Percentiles rank a stretch among this genome's conserved stretches.
Evolutionary conservation across 1,284 basidiomycete species (phyloP).

Genomic region (Ustilago nuda): DNA sequence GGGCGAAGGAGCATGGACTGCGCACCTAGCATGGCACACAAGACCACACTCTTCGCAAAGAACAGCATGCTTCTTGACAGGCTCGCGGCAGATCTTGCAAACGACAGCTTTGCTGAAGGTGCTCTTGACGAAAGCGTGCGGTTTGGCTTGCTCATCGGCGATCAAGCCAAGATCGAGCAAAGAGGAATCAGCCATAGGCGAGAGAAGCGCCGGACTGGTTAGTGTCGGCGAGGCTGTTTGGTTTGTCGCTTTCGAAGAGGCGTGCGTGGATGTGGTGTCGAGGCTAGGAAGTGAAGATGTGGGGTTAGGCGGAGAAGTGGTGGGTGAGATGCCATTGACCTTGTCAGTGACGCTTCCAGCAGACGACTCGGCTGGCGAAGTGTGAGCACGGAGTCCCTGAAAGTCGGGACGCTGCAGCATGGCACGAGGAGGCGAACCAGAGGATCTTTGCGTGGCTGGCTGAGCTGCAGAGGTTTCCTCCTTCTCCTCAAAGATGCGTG

Average conservation of each 20-base stretch:
- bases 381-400: slow-evolving; percentile 34
- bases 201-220: slow-evolving; percentile 17
- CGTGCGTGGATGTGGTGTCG: slow-evolving; percentile 12
- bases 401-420: slow-evolving; percentile 31
- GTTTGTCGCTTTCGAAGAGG: slow-evolving; percentile 6
- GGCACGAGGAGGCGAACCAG: slow-evolving; percentile 44
- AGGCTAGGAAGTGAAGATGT: slow-evolving; percentile 17
- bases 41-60: slow-evolving; percentile 89
- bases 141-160: slow-evolving; percentile 49
- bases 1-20: slow-evolving; percentile 78
- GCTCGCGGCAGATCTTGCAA: slow-evolving; percentile 83
- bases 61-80: slow-evolving; percentile 86
- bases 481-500: slow-evolving; percentile 39
- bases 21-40: slow-evolving; percentile 85
- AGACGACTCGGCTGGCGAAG: slow-evolving; percentile 35
- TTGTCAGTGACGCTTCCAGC: slow-evolving; percentile 22
- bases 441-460: slow-evolving; percentile 48
- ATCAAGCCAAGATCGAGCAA: slow-evolving; percentile 44
- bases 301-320: slow-evolving; percentile 14
- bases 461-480: slow-evolving; percentile 11
- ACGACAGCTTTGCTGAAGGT: slow-evolving; percentile 90
- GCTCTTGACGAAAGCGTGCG: slow-evolving; percentile 87
- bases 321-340: slow-evolving; percentile 20
- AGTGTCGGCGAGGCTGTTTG: slow-evolving; percentile 5
- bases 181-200: slow-evolving; percentile 42